Percentiles rank a stretch among this genome's conserved stretches.
Evolutionary conservation across 768 basidiomycete genomes (phyloP).

Genomic region (Mycena pura): DNA sequence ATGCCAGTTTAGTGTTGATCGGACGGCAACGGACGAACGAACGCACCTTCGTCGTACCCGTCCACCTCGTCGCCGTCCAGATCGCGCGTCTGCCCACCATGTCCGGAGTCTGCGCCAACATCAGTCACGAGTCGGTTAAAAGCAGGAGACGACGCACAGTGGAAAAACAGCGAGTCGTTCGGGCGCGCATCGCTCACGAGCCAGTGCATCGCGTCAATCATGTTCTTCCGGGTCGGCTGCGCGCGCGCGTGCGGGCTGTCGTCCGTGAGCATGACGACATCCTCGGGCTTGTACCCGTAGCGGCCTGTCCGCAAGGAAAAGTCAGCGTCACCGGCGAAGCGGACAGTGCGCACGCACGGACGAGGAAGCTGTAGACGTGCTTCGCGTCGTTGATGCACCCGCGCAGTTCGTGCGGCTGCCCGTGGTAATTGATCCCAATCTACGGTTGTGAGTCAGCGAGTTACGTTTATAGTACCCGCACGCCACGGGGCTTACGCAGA

Average conservation of each 20-base stretch:
- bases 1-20: not conserved
- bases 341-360: conserved; percentile 44
- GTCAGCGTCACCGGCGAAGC: not conserved
- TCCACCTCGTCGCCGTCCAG: conserved; percentile 78
- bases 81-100: conserved; percentile 92
- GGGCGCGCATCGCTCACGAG: conserved; percentile 71
- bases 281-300: conserved; percentile 61
- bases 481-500: conserved; percentile 14
- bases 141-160: conserved; percentile 51
- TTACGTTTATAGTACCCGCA: no score
- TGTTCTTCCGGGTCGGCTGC: conserved; percentile 55
- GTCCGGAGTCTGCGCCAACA: conserved; percentile 83
- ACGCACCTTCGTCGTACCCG: conserved; percentile 78
- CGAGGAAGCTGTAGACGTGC: conserved; percentile 73
- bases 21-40: no score
- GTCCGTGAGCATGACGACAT: conserved; percentile 77
- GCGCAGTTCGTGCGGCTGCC: conserved; percentile 64
- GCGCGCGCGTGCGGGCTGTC: conserved; percentile 50
- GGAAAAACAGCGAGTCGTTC: conserved; percentile 81
- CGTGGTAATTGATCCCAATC: conserved; percentile 84
- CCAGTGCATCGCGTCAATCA: conserved; percentile 58
- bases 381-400: conserved; percentile 87
- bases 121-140: not conserved
- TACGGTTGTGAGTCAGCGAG: conserved; percentile 30
- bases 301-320: conserved; percentile 38